These are phyloP conservation scores for Adenanthera pavonina DNA, from an alignment of 306 rosid species.

Conservation along the genomic window DNA sequence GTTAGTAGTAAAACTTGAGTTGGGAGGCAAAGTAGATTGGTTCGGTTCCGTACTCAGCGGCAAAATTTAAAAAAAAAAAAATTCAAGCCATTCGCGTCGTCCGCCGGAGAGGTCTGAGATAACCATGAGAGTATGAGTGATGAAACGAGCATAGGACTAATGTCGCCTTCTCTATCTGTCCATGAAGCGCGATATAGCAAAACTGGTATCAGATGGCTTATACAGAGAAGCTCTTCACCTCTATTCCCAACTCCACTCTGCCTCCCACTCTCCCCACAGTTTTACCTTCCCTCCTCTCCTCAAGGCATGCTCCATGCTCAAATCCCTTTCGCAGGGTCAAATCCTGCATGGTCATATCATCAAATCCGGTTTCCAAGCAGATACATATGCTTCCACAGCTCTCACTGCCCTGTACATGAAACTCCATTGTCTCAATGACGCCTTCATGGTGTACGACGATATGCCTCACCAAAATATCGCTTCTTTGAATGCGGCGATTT, in stretches of 20 bases:
- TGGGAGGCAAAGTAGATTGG: no score
- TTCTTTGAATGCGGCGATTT: constrained; percentile 58
- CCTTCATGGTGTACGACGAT: constrained; percentile 62
- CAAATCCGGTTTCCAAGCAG: constrained; percentile 59
- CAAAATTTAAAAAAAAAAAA: no score
- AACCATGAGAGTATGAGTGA: neutral
- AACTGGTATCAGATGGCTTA: constrained; percentile 62
- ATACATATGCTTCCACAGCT: constrained; percentile 63
- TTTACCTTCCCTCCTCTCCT: constrained; percentile 73
- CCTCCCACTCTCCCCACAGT: constrained; percentile 46
- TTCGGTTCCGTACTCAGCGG: no score
- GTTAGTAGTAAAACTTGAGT: no score
- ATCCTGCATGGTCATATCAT: constrained; percentile 62
- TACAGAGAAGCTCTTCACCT: constrained; percentile 60
- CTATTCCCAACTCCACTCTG: constrained; percentile 47
- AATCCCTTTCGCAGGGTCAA: constrained; percentile 43
- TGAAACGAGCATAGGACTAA: neutral
- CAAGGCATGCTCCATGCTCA: constrained; percentile 72
- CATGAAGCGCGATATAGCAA: constrained; percentile 58
- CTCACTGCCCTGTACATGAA: constrained; percentile 50
- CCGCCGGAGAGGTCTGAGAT: neutral
- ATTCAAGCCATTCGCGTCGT: no score
- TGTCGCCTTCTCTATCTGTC: neutral
- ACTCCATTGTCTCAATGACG: constrained; percentile 40
- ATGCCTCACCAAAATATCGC: constrained; percentile 62